phyloP scores from a whole-genome alignment of 495 filamentous ascomycete genomes.

The Penicillium bialowiezense region DNA sequence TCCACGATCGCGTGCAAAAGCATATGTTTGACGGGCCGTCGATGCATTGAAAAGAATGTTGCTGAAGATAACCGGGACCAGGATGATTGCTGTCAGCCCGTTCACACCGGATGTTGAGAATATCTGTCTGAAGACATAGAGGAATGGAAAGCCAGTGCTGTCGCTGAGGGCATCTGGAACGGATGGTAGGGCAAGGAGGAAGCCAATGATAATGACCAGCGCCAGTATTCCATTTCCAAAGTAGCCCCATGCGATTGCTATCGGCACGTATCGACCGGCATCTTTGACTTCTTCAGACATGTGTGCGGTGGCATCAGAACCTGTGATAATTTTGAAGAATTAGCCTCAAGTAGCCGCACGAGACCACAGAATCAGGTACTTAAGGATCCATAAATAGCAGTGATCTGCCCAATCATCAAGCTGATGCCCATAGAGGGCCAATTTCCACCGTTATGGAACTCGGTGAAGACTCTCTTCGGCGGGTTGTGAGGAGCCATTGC shows the following conservation, averaged over 20 bases:
- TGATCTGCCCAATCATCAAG: conserved; percentile 49
- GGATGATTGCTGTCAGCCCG: conserved; percentile 31
- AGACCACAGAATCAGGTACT: conserved; percentile 7
- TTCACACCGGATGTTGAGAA: conserved; percentile 20
- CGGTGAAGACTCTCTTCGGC: conserved; percentile 43
- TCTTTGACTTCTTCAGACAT: conserved; percentile 48
- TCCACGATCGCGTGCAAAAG: conserved; percentile 46
- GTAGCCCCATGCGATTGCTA: conserved; percentile 37
- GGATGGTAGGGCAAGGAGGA: conserved; percentile 40
- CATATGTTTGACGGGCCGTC: conserved; percentile 37
- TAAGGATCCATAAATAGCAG: conserved; percentile 32
- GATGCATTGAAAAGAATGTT: conserved; percentile 32
- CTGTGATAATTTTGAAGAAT: conserved; percentile 1
- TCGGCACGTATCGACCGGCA: conserved; percentile 37
- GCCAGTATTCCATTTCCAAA: conserved; percentile 36
- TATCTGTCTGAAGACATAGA: conserved; percentile 27
- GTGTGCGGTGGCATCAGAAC: conserved; percentile 34
- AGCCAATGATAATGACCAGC: conserved; percentile 35
- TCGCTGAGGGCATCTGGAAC: conserved; percentile 28
- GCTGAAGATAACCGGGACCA: conserved; percentile 36
- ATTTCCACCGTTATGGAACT: conserved; percentile 44
- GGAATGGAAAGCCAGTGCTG: conserved; percentile 27
- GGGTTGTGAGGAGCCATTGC: conserved; percentile 36
- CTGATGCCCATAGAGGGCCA: conserved; percentile 48
- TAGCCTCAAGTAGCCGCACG: background rate